Conservation (phyloP, 2,329 filamentous ascomycete genomes). For the Penicillium polonicum region DNA sequence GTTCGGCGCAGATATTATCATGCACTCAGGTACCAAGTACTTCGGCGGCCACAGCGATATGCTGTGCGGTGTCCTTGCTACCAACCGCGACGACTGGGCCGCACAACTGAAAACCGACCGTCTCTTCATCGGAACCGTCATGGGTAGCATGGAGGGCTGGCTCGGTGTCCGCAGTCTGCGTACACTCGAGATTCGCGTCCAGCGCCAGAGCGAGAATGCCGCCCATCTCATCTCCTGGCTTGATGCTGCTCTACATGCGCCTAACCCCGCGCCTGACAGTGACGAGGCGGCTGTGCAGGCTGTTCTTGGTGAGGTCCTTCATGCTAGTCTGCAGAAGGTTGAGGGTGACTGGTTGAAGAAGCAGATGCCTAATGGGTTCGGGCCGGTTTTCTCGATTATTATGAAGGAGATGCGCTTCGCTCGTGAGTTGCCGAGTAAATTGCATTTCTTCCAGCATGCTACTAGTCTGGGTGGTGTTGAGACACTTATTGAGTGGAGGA, state of each 20-base stretch:
- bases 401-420: conserved; percentile 63
- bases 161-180: conserved; percentile 81
- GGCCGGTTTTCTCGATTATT: conserved; percentile 79
- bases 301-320: conserved; percentile 63
- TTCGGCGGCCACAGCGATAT: conserved; percentile 93
- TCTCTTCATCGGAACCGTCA: conserved; percentile 73
- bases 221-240: conserved; percentile 72
- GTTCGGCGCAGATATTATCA: conserved; percentile 77
- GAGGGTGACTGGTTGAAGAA: conserved; percentile 69
- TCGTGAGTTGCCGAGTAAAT: conserved; percentile 69
- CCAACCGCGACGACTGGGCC: conserved; percentile 61
- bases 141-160: conserved; percentile 92
- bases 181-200: conserved; percentile 79
- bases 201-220: conserved; percentile 71
- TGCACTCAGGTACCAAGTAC: conserved; percentile 96
- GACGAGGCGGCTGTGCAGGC: conserved; percentile 50
- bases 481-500: conserved; percentile 93
- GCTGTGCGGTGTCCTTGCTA: conserved; percentile 78
- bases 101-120: conserved; percentile 64
- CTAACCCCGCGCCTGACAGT: conserved; percentile 39
- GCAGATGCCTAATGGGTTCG: conserved; percentile 91
- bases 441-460: conserved; percentile 87
- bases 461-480: conserved; percentile 93
- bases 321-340: conserved; percentile 75
- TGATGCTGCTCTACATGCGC: conserved; percentile 47